Base-by-base conservation (phyloP, 768 basidiomycete genomes). In the Boletus insuetus region DNA sequence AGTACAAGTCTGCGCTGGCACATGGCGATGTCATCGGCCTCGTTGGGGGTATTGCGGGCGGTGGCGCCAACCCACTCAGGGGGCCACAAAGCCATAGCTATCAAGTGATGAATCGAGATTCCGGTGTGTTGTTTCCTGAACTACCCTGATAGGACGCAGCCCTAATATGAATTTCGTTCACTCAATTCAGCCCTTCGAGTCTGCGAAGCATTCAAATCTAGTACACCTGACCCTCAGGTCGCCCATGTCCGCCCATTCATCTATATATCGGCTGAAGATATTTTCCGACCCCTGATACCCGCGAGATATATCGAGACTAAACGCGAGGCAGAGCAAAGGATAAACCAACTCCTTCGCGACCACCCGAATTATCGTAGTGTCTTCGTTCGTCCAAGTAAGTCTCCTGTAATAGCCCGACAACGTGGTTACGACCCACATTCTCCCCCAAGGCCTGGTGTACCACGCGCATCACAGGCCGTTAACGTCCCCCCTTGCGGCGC, bases 391-490 rank as follows among this genome's bases (percentile, higher is more conserved):
- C 96, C 97, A 35, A 91, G 96, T 98, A 69, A 64, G 89, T 74
- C 24, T 51, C 50, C 55, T 51, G 53, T 56, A 29, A 29, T 14
- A 52, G 16, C 32, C 32, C 24, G 48, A 56, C 43, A 58, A 55
- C 60, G 55, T 58, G 58, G 57, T 57, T 53, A 43, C 46, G 39
- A 46, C 41, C 44, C 52, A 34, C 55, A 32, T 40, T 29, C 46
- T 50, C 44, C 46, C 46, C 35, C 48, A 69, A 94, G 97, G 95
- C 59, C 77, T 99, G 50, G 93, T 99, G 62, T 98, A 98, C 73
- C 96, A 98, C 68, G 89, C 96, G 10, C 94, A 97, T 71, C 78
- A 87, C 61, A 86, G 94, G 41, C 97, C 97, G n/a, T 65, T 95
- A 46, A 88, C 89, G 11, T 88, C 92, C 40, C 88, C 92, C 48